phyloP scores from a whole-genome alignment of 768 basidiomycete species.

The Lentinula edodes region DNA sequence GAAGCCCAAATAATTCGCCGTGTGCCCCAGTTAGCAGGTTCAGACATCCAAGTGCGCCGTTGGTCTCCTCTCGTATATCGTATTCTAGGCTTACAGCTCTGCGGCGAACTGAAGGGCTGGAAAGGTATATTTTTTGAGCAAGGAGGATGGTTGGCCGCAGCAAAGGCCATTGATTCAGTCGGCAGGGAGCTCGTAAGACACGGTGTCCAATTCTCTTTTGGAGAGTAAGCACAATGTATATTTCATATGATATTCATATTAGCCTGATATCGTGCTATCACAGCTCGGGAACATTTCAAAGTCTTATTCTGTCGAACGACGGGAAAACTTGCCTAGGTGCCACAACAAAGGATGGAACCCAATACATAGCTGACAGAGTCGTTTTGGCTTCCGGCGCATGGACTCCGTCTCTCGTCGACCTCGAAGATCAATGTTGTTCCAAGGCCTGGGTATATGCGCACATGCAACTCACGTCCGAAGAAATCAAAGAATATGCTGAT shows the following conservation, averaged over 20 bases:
- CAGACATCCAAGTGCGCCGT: neutral
- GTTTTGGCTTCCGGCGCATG: constrained; percentile 4
- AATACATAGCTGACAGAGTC: constrained; percentile 3
- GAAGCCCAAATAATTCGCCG: constrained; percentile 1
- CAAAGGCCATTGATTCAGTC: constrained; percentile 3
- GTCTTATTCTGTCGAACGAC: constrained; percentile 2
- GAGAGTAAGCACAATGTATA: neutral
- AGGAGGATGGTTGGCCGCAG: constrained; percentile 4
- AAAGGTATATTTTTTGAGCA: constrained; percentile 1
- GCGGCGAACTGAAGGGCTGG: neutral
- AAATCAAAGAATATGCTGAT: neutral
- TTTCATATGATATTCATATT: neutral
- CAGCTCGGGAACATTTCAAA: constrained; percentile 1
- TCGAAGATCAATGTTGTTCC: constrained; percentile 4
- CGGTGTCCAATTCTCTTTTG: constrained; percentile 4
- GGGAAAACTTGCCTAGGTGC: constrained; percentile 3
- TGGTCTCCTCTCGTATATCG: neutral
- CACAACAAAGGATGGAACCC: constrained; percentile 1
- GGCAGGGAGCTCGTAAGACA: neutral
- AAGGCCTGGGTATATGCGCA: constrained; percentile 7
- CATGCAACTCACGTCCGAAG: constrained; percentile 1
- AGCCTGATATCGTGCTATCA: neutral
- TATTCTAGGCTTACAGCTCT: neutral
- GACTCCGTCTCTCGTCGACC: constrained; percentile 5
- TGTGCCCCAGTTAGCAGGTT: neutral